Evolutionary conservation across 345 rosid genomes (phyloP), one percentile per base, ranked within the genome.

Genomic region (Psidium guajava): DNA sequence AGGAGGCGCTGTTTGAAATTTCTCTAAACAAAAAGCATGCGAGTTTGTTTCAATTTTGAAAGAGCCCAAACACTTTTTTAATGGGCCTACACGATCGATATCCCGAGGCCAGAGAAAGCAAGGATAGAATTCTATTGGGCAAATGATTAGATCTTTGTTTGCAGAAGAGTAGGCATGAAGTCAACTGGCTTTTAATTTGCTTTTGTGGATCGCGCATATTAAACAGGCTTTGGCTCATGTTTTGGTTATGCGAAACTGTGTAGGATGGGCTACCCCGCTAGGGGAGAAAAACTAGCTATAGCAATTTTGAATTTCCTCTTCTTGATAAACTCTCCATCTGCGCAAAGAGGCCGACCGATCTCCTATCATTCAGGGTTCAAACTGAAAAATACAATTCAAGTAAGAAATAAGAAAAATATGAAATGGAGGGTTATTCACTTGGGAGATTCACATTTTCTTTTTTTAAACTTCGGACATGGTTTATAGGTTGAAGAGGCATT

Each of bases 401-500:
- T 28, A 28, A 14, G 74, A 61, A 61, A 8, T 15, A 28, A 8
- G 2, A 27, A 14, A 32, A 61, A 40, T 15, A 15, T 27, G 21
- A 61, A 61, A 32, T 28, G 74, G 54, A 14, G 54, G 42, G 42
- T 52, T 52, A 52, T 61, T 40, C 40, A 3, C 20, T 61, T 28
- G 28, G 21, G 74, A 61, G 74, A 61, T 24, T 28, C 18, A 86
- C 16, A 40, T 7, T n/a, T 85, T 12, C 24, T 47, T 87, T 50
- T 59, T 40, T 40, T 40, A 5, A 54, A 50, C 42, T 22, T 61
- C 27, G 3, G 3, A 42, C 18, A 28, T 18, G 11, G 9, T 84
- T 36, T 22, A 81, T 81, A 97, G 99, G 91, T 89, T 82, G 96
- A 92, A 85, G 95, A 88, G 86, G 56, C 89, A 69, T 98, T 96